Percentiles rank a stretch among this genome's conserved stretches.
These are phyloP conservation scores for Microglena sp. DNA, from an alignment of 139 green algal species.

Conservation along the genomic window DNA sequence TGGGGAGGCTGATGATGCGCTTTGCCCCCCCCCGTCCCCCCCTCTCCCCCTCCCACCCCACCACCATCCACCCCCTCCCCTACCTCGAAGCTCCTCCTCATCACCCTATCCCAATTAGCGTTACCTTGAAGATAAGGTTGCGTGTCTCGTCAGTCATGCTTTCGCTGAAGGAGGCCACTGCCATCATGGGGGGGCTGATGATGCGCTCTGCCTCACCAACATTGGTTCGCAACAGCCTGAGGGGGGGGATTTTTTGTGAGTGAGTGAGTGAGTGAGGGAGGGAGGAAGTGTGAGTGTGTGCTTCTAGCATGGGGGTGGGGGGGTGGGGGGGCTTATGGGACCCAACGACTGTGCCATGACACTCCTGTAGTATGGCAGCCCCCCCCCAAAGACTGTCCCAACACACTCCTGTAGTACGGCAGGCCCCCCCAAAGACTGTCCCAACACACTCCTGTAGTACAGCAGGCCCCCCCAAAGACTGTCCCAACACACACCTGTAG, in stretches of 20 bases:
- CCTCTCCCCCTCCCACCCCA: not conserved
- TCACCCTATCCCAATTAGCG: not conserved
- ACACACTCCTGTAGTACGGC: not conserved
- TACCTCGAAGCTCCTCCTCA: not conserved
- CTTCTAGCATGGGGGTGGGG: not conserved
- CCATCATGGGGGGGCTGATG: conserved; percentile 58
- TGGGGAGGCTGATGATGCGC: conserved; percentile 46
- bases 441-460: not conserved
- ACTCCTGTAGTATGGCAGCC: not conserved
- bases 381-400: not conserved
- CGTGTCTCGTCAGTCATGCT: conserved; percentile 30
- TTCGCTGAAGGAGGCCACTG: conserved; percentile 74
- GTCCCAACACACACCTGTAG: conserved; percentile 47
- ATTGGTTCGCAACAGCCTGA: conserved; percentile 64
- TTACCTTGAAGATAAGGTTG: conserved; percentile 67
- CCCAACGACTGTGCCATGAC: not conserved
- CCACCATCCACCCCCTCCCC: not conserved
- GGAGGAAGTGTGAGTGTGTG: not conserved
- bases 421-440: not conserved
- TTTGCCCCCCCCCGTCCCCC: conserved; percentile 33
- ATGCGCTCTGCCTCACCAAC: conserved; percentile 42
- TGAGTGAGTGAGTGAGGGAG: conserved; percentile 3
- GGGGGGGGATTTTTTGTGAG: not conserved
- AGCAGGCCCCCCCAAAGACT: not conserved
- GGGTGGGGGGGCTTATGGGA: not conserved